These are phyloP conservation scores for Lipomyces spencermartinsiae DNA, from an alignment of 805 yeast species.

Conservation along the genomic window DNA sequence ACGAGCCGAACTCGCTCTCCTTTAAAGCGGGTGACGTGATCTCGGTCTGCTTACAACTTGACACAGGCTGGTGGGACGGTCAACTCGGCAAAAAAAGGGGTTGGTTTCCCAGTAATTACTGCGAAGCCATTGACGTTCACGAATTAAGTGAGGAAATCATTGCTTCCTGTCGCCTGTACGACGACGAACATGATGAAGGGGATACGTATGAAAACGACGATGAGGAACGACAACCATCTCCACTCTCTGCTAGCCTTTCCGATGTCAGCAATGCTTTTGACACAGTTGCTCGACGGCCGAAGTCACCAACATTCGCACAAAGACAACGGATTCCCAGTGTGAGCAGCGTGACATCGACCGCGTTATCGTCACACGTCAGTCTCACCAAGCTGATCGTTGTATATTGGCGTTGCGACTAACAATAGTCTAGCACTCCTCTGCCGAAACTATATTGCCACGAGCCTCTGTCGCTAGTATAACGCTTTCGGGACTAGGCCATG, in stretches of 20 bases:
- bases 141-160: conserved; percentile 17
- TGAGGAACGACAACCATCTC: conserved; percentile 8
- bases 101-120: conserved; percentile 55
- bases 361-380: background rate
- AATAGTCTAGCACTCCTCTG: background rate
- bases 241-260: conserved; percentile 7
- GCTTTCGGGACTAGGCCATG: background rate
- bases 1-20: conserved; percentile 64
- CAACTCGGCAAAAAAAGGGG: conserved; percentile 50
- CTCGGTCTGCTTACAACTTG: conserved; percentile 48
- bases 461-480: background rate
- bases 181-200: conserved; percentile 12
- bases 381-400: background rate
- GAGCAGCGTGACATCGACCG: background rate
- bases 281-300: background rate
- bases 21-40: conserved; percentile 48
- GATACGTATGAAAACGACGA: conserved; percentile 16
- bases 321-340: background rate
- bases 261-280: conserved; percentile 2
- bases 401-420: background rate
- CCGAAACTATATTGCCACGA: background rate
- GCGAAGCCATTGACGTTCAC: conserved; percentile 48
- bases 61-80: conserved; percentile 55
- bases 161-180: conserved; percentile 2
- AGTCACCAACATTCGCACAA: background rate